phyloP scores from a whole-genome alignment of 176 grass and related monocot species.

The Aegilops umbellulata region DNA sequence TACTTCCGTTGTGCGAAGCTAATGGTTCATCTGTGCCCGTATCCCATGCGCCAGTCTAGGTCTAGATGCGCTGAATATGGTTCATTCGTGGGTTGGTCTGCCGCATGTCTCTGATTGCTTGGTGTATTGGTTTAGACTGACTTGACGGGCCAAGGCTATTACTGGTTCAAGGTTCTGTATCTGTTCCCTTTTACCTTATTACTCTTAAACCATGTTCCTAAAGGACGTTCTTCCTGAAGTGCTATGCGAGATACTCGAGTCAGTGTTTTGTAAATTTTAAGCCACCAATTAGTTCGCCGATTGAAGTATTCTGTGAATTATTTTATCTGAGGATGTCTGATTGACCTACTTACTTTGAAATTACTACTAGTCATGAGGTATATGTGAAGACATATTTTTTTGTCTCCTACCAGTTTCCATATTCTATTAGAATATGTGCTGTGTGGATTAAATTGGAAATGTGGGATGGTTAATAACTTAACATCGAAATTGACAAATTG shows the following conservation, averaged over 20 bases:
- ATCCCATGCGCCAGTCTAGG: background rate
- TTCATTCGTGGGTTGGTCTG: background rate
- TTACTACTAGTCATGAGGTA: background rate
- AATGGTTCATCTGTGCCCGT: background rate
- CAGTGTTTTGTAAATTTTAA: background rate
- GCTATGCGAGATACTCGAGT: background rate
- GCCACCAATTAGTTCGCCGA: background rate
- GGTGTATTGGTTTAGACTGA: background rate
- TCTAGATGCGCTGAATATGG: background rate
- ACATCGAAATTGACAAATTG: conserved; percentile 2
- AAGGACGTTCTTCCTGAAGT: background rate
- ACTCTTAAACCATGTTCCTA: background rate
- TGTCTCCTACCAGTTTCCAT: background rate
- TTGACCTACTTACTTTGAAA: background rate
- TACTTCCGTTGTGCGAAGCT: background rate
- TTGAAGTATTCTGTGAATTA: background rate
- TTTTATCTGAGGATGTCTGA: conserved; percentile 1
- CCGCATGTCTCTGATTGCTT: background rate
- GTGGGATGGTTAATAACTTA: background rate
- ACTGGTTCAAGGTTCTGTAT: background rate
- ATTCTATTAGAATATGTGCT: background rate
- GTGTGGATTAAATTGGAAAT: background rate
- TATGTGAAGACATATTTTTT: background rate
- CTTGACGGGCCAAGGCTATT: background rate
- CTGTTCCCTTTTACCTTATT: background rate